Evolutionary conservation across 345 rosid genomes (phyloP), one percentile per base, ranked within the genome.

Genomic region (Arabidopsis arenosa): DNA sequence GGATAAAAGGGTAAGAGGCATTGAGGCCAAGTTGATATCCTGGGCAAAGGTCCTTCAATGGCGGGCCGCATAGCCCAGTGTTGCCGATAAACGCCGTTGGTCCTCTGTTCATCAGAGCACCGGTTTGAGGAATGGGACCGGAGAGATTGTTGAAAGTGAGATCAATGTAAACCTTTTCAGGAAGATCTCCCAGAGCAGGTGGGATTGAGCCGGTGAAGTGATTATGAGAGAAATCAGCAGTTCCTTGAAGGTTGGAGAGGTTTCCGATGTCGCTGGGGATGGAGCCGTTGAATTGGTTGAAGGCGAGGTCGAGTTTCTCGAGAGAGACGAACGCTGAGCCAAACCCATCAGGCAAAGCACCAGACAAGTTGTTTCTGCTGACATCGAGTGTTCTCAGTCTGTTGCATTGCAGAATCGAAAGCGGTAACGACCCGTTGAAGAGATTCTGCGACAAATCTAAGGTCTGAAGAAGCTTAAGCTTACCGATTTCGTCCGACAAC

Each of bases 51-150:
- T 84, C 82, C 81, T 88, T 90, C 86, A 93, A 82, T 40, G 98
- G 96, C 2, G 98, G 92, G 14, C 98, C 99, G 43, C 97, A 95
- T 23, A 95, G 97, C 54, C 87, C 87, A 8, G 87, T 89, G 81
- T 95, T 95, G 18, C 96, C 94, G 36, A 90, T 84, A 81, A 95
- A 93, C 57, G 98, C 97, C 12, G 98, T 92, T 6, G 96, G 96
- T 58, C 99, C 97, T 80, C 97, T 83, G 76, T 90, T 95, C 90
- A 93, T 87, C 5, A 93, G 84, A 73, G 97, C 94, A 70, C 97
- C 99, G 37, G 84, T 95, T 72, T 89, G 99, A 68, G 99, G 98
- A 81, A 95, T 93, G 14, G 98, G 89, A 72, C 98, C 99, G 44
- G 89, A 88, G 83, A 95, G 86, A 66, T 93, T 87, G 75, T 95